phyloP scores from a whole-genome alignment of 352 stramenopile species.

The Globisporangium orthogonon region DNA sequence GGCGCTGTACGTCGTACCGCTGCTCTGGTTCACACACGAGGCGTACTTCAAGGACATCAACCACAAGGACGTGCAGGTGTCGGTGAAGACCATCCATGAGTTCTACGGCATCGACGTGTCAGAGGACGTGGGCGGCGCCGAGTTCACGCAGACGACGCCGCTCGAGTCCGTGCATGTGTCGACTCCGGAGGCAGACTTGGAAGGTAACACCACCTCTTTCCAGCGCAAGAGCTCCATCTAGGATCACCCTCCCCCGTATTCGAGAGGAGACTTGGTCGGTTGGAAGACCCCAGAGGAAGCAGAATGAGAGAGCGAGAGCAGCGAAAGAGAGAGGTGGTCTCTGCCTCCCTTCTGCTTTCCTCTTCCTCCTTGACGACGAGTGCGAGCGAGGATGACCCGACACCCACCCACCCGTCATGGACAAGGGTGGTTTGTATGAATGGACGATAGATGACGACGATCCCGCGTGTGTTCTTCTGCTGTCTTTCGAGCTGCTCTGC shows the following conservation, averaged over 20 bases:
- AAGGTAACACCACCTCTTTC: slow-evolving; percentile 25
- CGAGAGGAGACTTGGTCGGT: neutral
- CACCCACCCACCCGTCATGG: neutral
- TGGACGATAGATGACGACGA: slow-evolving; percentile 12
- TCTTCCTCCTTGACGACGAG: neutral
- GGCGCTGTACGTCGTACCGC: slow-evolving; percentile 83
- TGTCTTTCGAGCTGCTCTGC: neutral
- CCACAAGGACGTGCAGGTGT: slow-evolving; percentile 60
- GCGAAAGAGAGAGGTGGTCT: neutral
- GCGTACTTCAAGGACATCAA: slow-evolving; percentile 83
- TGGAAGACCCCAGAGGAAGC: neutral
- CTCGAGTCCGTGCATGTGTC: slow-evolving; percentile 17
- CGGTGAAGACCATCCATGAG: slow-evolving; percentile 48
- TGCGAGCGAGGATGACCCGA: neutral
- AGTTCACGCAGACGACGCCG: slow-evolving; percentile 8
- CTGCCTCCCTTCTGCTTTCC: neutral
- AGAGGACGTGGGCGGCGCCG: slow-evolving; percentile 14
- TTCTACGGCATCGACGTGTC: slow-evolving; percentile 53
- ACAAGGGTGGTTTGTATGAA: neutral
- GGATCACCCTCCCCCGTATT: slow-evolving; percentile 5
- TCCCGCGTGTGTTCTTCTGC: neutral
- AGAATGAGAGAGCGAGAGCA: no score
- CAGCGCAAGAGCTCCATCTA: slow-evolving; percentile 52
- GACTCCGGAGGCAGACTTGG: slow-evolving; percentile 25
- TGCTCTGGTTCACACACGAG: slow-evolving; percentile 80